Base-by-base conservation (phyloP, 2,329 filamentous ascomycete genomes). In the Sporothrix brasiliensis region DNA sequence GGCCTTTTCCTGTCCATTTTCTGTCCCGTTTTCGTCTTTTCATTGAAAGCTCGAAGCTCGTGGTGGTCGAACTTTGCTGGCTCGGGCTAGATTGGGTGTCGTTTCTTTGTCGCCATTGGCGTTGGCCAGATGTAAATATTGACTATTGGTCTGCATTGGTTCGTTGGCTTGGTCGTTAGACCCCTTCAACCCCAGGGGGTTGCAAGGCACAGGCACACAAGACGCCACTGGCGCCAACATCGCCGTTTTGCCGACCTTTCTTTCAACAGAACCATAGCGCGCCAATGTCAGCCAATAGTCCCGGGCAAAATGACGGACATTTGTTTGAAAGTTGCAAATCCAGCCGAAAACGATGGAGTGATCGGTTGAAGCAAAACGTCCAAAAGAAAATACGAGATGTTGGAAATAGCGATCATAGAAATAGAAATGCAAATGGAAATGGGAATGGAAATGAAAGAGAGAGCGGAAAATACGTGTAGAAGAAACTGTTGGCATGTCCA, bases 221-320 rank as follows among this genome's bases (percentile, higher is more conserved):
- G 34, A 58, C 13, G 47, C 47, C 16, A 44, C 39, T 61, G 58
- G 39, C 39, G 39, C 58, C 39, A 61, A 61, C 39, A 19, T 47
- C 4, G 39, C 3, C n/a, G 13, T 44, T n/a, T 39, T 21, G 34
- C n/a, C 13, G 30, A 2, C 16, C 19, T 39, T 19, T 47, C 39
- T 21, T 44, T 44, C 39, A 7, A 47, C 58, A n/a, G 16, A 47
- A 7, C 21, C 34, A 47, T 21, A 67, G n/a, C 44, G 14, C 41
- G 24, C 24, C 34, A 50, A 44, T 21, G 24, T 65, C 44, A 50
- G 60, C 44, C 63, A 66, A 66, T 66, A 66, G 63, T 66, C 39
- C 11, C 5, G 19, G 47, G 19, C 13, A 66, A 9, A 66, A 66
- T 27, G 47, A 66, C 47, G 6, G 63, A 39, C 27, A 30, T 16